phyloP scores from a whole-genome alignment of 2,329 filamentous ascomycete species.

The Apiospora sp. region DNA sequence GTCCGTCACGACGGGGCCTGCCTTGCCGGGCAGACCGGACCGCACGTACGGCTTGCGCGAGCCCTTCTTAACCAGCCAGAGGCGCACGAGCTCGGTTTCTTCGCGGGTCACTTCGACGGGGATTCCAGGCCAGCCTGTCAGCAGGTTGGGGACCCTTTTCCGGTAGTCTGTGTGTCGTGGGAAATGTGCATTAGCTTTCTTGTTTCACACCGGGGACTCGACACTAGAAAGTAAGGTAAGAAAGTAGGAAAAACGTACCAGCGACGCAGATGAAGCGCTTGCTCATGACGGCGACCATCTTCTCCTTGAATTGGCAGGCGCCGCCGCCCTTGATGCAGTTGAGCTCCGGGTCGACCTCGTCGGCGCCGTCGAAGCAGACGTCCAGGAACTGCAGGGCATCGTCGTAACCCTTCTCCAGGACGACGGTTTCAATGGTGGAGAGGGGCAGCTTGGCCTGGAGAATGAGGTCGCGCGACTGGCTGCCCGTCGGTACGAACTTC shows the following conservation, averaged over 20 bases:
- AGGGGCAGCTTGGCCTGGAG: conserved; percentile 78
- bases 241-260: conserved; percentile 55
- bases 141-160: conserved; percentile 82
- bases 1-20: conserved; percentile 81
- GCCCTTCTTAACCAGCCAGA: conserved; percentile 76
- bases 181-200: conserved; percentile 22
- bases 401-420: conserved; percentile 54
- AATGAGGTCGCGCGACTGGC: conserved; percentile 88
- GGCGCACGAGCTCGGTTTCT: conserved; percentile 79
- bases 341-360: conserved; percentile 92
- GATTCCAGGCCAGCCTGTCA: conserved; percentile 80
- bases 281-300: conserved; percentile 86
- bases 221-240: background rate
- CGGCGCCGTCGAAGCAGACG: conserved; percentile 94
- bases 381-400: conserved; percentile 70
- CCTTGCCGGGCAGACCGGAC: conserved; percentile 76
- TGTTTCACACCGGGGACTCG: background rate
- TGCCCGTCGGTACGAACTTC: conserved; percentile 91
- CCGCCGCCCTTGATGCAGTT: conserved; percentile 99
- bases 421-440: conserved; percentile 79
- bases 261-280: conserved; percentile 89
- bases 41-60: conserved; percentile 75
- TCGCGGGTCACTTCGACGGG: conserved; percentile 94
- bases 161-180: conserved; percentile 72
- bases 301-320: conserved; percentile 97